Base-by-base conservation (phyloP, 805 yeast genomes). In the Pichia gijzeniarum region DNA sequence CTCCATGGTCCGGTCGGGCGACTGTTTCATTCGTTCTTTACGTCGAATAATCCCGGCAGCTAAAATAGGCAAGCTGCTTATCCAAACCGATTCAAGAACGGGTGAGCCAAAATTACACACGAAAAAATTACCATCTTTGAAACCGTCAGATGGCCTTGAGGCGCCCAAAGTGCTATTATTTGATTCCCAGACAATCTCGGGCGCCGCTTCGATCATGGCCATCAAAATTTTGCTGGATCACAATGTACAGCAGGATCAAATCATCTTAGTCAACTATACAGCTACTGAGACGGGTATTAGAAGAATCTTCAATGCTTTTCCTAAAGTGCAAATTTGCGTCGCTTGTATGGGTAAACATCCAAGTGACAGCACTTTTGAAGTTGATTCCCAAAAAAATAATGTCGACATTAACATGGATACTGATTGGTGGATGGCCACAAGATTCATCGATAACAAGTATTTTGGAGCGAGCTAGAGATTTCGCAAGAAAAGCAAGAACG, bases 131-230 rank as follows among this genome's bases (percentile, higher is more conserved):
- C 96, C 97, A 0, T 6, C 17, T 10, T 38, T 38, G 30, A 16
- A 28, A 6, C 59, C 18, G 5, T 12, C 19, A 12, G 5, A 10
- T 4, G 16, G 21, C 12, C 20, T 3, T 6, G 8, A 63, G 0
- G 5, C 31, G 3, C 61, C 67, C 31, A 77, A 74, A 49, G 78
- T 87, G 1, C 64, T 91, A 8, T 64, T 91, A 40, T 77, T 87
- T 57, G 97, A 91, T 59, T 87, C 95, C 0, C 96, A 91, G 60
- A 72, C 88, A 40, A 82, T 87, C 28, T 81, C 95, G 27, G 99
- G 98, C 2, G 95, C 96, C 0, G 95, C 95, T 0, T 82, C 90
- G 1, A 84, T 88, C 36, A 93, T 91, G 98, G 95, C 97, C 0
- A 77, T 87, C 38, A 93, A 88, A 55, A 89, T 91, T 3, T 67